Evolutionary conservation across 495 filamentous ascomycete species (phyloP).

Genomic region (Saxophila tyrrhenica): DNA sequence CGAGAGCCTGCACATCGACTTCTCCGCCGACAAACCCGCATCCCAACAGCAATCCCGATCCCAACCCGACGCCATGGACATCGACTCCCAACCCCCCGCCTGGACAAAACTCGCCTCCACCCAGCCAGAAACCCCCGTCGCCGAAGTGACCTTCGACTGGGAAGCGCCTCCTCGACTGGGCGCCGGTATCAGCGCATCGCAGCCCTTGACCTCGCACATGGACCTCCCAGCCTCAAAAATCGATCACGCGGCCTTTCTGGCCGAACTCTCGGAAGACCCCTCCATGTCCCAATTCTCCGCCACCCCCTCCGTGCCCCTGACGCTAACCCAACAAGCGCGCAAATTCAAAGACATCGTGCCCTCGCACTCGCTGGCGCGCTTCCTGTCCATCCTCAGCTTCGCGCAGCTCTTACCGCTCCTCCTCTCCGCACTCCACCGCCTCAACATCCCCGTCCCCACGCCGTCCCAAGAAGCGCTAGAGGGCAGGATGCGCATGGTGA

Average conservation of each 20-base stretch:
- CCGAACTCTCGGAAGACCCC: slow-evolving; percentile 72
- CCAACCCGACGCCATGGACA: slow-evolving; percentile 41
- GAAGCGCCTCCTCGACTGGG: slow-evolving; percentile 34
- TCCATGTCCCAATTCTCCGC: slow-evolving; percentile 85
- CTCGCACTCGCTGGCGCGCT: slow-evolving; percentile 71
- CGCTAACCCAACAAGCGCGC: slow-evolving; percentile 73
- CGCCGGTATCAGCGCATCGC: slow-evolving; percentile 22
- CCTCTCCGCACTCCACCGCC: slow-evolving; percentile 64
- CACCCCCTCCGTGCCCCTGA: slow-evolving; percentile 66
- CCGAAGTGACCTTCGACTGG: slow-evolving; percentile 67
- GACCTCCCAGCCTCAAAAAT: slow-evolving; percentile 17
- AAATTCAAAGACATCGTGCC: slow-evolving; percentile 82
- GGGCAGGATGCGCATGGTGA: slow-evolving; percentile 31
- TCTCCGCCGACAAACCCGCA: slow-evolving; percentile 54
- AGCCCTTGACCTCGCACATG: slow-evolving; percentile 39
- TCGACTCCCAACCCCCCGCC: slow-evolving; percentile 26
- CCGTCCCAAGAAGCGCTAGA: slow-evolving; percentile 29
- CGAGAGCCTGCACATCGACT: slow-evolving; percentile 83
- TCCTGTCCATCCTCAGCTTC: slow-evolving; percentile 76
- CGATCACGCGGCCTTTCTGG: slow-evolving; percentile 35
- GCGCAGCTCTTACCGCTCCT: slow-evolving; percentile 68
- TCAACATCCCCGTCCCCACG: slow-evolving; percentile 65
- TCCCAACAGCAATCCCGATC: slow-evolving; percentile 35
- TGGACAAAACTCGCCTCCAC: slow-evolving; percentile 46
- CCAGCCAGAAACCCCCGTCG: slow-evolving; percentile 64